Evolutionary conservation across 2,329 filamentous ascomycete species (phyloP).

Genomic region (Claviceps monticola): DNA sequence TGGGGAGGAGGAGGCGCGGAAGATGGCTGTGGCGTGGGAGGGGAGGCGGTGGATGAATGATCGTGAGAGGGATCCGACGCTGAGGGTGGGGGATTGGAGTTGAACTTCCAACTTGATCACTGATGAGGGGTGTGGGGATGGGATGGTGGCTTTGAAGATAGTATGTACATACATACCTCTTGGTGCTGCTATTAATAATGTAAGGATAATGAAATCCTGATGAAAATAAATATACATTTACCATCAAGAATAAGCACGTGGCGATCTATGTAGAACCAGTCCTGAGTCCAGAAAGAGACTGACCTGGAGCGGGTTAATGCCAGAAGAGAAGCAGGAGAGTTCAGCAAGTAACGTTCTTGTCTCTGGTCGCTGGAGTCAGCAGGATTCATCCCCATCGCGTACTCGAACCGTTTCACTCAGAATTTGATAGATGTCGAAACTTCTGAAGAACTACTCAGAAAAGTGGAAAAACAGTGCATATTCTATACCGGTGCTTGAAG

Average conservation of each 20-base stretch:
- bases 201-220: no score
- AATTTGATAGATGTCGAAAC: not conserved
- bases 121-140: no score
- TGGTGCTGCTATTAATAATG: no score
- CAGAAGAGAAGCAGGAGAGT: slow-evolving; percentile 74
- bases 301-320: slow-evolving; percentile 37
- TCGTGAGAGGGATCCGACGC: not conserved
- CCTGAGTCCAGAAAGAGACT: slow-evolving; percentile 10
- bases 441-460: no score
- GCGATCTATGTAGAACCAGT: slow-evolving; percentile 49
- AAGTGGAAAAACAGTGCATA: no score
- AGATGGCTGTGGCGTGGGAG: slow-evolving; percentile 7
- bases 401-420: not conserved
- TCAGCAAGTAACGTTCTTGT: slow-evolving; percentile 64
- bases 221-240: no score
- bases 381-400: slow-evolving; percentile 8
- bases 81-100: no score
- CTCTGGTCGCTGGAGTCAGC: slow-evolving; percentile 63
- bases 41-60: slow-evolving; percentile 14
- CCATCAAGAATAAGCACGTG: slow-evolving; percentile 16
- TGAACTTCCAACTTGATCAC: no score
- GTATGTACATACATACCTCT: no score
- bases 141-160: no score
- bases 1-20: slow-evolving; percentile 9
- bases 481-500: no score